These are phyloP conservation scores for Vickermania ingenoplastis DNA, from an alignment of 208 protist species.

Conservation along the genomic window DNA sequence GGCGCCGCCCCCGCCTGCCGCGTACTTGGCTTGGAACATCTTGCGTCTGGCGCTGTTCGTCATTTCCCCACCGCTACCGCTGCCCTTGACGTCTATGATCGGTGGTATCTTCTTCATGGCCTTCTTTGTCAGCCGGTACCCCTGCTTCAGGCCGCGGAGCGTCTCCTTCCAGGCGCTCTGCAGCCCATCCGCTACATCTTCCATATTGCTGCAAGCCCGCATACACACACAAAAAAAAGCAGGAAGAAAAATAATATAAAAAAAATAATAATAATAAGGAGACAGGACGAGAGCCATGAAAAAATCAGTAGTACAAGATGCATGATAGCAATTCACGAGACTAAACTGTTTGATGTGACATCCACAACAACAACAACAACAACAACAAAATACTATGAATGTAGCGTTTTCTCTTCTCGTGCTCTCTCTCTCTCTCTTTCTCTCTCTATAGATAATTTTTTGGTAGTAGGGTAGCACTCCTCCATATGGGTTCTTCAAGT, in stretches of 20 bases:
- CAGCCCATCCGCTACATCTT: conserved; percentile 60
- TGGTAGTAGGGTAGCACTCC: too few relatives aligned
- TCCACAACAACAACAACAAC: too few relatives aligned
- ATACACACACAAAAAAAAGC: conserved; percentile 9
- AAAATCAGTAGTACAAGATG: too few relatives aligned
- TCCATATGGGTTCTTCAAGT: too few relatives aligned
- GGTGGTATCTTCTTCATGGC: conserved; percentile 44
- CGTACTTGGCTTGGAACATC: conserved; percentile 60
- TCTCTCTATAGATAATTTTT: too few relatives aligned
- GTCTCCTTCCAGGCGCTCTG: conserved; percentile 61
- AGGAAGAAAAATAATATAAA: conserved; percentile 4
- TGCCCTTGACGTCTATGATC: background rate
- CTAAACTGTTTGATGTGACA: too few relatives aligned
- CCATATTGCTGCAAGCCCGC: conserved; percentile 18
- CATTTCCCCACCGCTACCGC: conserved; percentile 19
- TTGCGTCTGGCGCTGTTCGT: conserved; percentile 21
- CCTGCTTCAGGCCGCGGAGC: conserved; percentile 54
- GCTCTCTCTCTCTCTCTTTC: too few relatives aligned
- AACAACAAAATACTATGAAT: too few relatives aligned
- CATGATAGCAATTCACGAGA: too few relatives aligned
- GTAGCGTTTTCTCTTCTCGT: too few relatives aligned
- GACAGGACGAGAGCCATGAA: background rate
- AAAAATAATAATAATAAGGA: background rate
- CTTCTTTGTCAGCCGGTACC: conserved; percentile 61
- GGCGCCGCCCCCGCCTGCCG: conserved; percentile 30